Conservation (phyloP, 768 basidiomycete genomes). For the Mycena maculata region DNA sequence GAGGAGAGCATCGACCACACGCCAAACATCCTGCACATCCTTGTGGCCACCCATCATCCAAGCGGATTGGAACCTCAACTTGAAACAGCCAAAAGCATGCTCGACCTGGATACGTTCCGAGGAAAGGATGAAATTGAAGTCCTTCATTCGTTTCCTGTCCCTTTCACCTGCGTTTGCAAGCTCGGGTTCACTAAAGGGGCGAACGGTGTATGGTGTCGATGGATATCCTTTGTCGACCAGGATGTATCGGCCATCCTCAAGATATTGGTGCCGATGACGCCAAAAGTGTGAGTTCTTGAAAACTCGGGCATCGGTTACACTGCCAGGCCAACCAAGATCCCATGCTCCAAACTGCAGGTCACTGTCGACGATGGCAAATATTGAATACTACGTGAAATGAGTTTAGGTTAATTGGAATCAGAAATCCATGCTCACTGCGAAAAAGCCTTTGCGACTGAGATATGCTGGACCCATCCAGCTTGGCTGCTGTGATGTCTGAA, state of each 20-base stretch:
- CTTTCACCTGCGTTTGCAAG: slow-evolving; percentile 6
- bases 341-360: slow-evolving; percentile 15
- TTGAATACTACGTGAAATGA: slow-evolving; percentile 8
- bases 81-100: slow-evolving; percentile 18
- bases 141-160: slow-evolving; percentile 4
- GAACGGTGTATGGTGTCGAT: slow-evolving; percentile 18
- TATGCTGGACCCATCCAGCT: slow-evolving; percentile 13
- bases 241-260: slow-evolving; percentile 10
- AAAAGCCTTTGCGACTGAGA: slow-evolving; percentile 13
- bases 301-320: slow-evolving; percentile 6
- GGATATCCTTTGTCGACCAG: slow-evolving; percentile 17
- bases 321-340: slow-evolving; percentile 18
- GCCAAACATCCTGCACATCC: slow-evolving; percentile 20
- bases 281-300: slow-evolving; percentile 16
- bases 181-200: slow-evolving; percentile 13
- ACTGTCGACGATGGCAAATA: slow-evolving; percentile 18
- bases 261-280: slow-evolving; percentile 16
- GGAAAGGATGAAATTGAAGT: slow-evolving; percentile 15
- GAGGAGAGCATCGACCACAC: slow-evolving; percentile 11
- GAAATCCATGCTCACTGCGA: slow-evolving; percentile 2
- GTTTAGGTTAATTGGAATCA: not conserved
- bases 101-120: slow-evolving; percentile 13
- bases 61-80: slow-evolving; percentile 13
- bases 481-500: slow-evolving; percentile 8
- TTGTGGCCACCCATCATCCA: slow-evolving; percentile 17